These are phyloP conservation scores for Tuber magnatum DNA, from an alignment of 495 filamentous ascomycete species.

Conservation along the genomic window DNA sequence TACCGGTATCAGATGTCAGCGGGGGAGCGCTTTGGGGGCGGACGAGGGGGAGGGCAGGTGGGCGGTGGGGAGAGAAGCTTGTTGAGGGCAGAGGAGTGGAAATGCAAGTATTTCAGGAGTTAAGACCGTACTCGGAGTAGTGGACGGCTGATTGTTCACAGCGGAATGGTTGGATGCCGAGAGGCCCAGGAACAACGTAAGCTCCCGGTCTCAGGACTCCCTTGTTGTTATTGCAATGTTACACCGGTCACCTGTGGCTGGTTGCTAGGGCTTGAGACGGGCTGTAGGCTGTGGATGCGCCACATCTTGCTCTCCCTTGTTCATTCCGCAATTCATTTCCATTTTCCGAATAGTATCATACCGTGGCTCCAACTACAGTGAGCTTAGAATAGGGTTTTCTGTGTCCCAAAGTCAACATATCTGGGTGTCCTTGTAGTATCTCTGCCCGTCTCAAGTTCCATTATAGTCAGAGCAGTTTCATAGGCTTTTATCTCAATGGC, in stretches of 20 bases:
- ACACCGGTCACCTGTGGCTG: background rate
- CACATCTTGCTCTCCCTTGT: background rate
- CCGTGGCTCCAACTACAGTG: background rate
- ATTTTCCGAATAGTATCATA: background rate
- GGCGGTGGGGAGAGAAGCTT: background rate
- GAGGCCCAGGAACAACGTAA: background rate
- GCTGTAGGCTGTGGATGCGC: background rate
- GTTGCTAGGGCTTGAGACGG: background rate
- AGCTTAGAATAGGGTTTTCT: background rate
- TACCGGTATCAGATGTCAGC: background rate
- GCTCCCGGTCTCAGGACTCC: background rate
- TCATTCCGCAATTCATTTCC: background rate
- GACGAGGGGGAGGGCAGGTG: conserved; percentile 5
- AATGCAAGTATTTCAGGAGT: background rate
- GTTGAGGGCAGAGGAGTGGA: conserved; percentile 1
- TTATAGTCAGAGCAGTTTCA: background rate
- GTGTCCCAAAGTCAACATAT: background rate
- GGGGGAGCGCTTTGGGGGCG: conserved; percentile 4
- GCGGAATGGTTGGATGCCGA: background rate
- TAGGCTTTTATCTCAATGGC: background rate
- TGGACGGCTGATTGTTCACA: background rate
- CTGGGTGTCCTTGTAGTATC: background rate
- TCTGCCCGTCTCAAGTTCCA: background rate
- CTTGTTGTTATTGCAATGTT: background rate
- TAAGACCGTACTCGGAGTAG: background rate